Base-by-base conservation (phyloP, 768 basidiomycete species). In the Coprinopsis marcescibilis region DNA sequence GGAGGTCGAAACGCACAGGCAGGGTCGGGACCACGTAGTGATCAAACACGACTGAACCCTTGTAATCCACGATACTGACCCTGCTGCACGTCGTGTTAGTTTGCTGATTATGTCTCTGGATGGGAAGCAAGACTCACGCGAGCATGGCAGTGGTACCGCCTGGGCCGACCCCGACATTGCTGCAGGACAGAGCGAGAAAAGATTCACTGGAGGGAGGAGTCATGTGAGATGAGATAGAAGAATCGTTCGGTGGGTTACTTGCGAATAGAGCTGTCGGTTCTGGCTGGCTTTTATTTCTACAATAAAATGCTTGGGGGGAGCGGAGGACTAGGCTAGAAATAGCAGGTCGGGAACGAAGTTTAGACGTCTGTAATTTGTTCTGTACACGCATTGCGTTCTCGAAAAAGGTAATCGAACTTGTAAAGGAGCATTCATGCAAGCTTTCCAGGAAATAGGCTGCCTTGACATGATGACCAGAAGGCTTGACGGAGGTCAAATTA, bases 61-160 rank as follows among this genome's bases (percentile, higher is more conserved):
- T 69, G 52, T 72, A 81, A 55, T 81, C 70, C 34, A 80, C 73
- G 24, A 82, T 60, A 26, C 77, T 73, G 15, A 74, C 68, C 8
- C 70, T 71, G 23, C 74, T 76, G 35, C 14, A 51, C 26, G 38
- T 35, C 40, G 29, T 8, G n/a, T 37, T 40, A 6, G 38, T 38
- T 26, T 23, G 24, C 24, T 33, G 35, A 38, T 39, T 41, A 23
- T 13, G 15, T 33, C 27, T 26, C 5, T 12, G 34, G 26, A 29
- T 49, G 7, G 46, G 21, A 36, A 21, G 33, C 29, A 20, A 45
- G 34, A 73, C 83, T 52, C 67, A 89, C 88, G 86, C 88, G 27
- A 90, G 70, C 81, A 90, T 85, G 30, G 81, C 77, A 1, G 88
- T 90, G 13, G 83, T 83, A 5, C 88, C 88, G 2, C 87, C 86